Conservation (phyloP, 768 basidiomycete species). For the Suillus plorans region DNA sequence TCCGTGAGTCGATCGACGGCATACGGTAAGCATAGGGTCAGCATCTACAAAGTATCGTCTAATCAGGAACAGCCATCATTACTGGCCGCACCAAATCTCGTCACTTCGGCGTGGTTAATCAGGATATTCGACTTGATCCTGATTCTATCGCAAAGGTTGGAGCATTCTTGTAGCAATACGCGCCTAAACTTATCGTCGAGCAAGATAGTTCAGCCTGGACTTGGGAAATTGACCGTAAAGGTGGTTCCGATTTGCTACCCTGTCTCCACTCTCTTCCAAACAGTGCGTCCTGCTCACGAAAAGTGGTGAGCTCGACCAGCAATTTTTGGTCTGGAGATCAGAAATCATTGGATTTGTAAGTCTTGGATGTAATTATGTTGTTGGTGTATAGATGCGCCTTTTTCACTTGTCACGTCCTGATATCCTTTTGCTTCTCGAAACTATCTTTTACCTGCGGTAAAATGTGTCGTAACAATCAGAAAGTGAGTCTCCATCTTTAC, state of each 20-base stretch:
- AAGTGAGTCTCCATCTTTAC: slow-evolving; percentile 30
- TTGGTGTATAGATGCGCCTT: neutral
- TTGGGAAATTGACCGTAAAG: slow-evolving; percentile 78
- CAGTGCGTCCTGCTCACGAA: slow-evolving; percentile 55
- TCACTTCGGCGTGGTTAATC: slow-evolving; percentile 38
- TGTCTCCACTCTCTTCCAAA: neutral
- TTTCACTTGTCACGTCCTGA: slow-evolving; percentile 9
- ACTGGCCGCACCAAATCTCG: slow-evolving; percentile 35
- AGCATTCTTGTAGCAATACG: neutral
- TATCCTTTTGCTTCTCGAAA: slow-evolving; percentile 45
- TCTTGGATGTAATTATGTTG: neutral
- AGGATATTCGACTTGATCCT: slow-evolving; percentile 52
- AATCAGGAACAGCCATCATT: neutral
- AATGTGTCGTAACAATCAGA: neutral
- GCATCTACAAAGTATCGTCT: neutral
- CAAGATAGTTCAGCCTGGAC: slow-evolving; percentile 75
- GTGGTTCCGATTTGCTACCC: neutral
- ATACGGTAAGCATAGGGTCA: neutral
- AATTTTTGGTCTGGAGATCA: neutral
- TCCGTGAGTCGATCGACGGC: slow-evolving; percentile 37
- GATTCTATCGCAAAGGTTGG: slow-evolving; percentile 69
- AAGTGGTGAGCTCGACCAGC: slow-evolving; percentile 38
- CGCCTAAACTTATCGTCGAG: slow-evolving; percentile 31
- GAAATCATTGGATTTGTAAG: neutral
- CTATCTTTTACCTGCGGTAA: slow-evolving; percentile 43